Conservation (phyloP, 2,329 filamentous ascomycete species). For the Tolypocladium tropicale region DNA sequence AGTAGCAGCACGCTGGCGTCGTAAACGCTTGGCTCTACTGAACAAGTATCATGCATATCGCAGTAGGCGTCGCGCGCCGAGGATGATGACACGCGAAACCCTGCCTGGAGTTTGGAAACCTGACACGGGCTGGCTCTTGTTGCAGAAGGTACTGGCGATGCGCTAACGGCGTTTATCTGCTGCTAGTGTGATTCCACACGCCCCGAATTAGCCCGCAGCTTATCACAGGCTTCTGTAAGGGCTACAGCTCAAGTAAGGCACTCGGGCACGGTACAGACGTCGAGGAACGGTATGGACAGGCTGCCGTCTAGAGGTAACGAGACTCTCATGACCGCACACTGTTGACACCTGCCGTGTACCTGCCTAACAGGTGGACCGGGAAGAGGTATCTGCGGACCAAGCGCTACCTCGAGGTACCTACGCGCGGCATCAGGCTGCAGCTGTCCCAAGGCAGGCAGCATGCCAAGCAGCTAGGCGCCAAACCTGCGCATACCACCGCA, state of each 20-base stretch:
- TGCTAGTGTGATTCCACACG: constrained; percentile 3
- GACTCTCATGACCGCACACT: too few species aligned
- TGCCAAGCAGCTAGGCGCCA: neutral
- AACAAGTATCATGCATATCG: neutral
- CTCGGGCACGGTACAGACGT: too few species aligned
- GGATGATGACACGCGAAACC: neutral
- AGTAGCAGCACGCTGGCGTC: neutral
- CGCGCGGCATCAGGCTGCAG: neutral
- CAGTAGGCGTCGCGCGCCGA: neutral
- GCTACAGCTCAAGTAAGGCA: too few species aligned
- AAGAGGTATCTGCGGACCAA: too few species aligned
- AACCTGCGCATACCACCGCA: neutral
- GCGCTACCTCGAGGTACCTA: too few species aligned
- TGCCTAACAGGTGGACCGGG: too few species aligned
- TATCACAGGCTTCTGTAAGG: neutral
- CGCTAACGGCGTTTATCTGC: constrained; percentile 1
- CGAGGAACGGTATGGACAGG: neutral
- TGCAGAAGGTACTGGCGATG: neutral
- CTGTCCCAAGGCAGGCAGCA: neutral
- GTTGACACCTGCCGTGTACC: neutral
- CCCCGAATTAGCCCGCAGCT: neutral
- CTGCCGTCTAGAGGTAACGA: too few species aligned
- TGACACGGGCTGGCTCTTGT: neutral
- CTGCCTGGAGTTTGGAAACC: neutral
- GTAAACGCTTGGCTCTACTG: neutral